Percentiles rank a stretch among this genome's conserved stretches.
These are phyloP conservation scores for Metschnikowia dekortorum DNA, from an alignment of 805 yeast species.

Conservation along the genomic window DNA sequence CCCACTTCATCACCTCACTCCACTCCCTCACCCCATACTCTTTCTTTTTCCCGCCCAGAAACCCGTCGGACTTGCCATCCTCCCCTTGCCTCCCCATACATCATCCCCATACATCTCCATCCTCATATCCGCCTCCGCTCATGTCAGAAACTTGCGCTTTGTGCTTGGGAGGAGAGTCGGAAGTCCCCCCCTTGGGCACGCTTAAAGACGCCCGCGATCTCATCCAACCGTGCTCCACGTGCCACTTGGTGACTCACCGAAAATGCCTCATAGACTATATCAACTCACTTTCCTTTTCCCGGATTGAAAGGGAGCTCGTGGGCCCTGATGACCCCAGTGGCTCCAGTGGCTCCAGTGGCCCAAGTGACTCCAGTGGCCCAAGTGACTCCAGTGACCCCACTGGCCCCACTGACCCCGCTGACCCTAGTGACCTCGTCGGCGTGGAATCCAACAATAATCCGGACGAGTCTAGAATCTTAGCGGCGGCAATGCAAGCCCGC, in stretches of 20 bases:
- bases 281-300: constrained; percentile 28
- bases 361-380: too few species aligned
- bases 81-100: too few species aligned
- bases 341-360: too few species aligned
- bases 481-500: neutral
- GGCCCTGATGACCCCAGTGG: neutral
- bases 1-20: too few species aligned
- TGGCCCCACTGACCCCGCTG: too few species aligned
- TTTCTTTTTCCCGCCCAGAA: too few species aligned
- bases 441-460: neutral
- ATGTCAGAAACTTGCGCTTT: constrained; percentile 26
- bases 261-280: constrained; percentile 41
- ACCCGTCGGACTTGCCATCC: too few species aligned
- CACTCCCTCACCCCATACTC: too few species aligned
- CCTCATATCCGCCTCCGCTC: too few species aligned
- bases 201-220: constrained; percentile 33
- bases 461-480: constrained; percentile 4
- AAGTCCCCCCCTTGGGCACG: constrained; percentile 37
- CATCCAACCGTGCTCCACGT: constrained; percentile 35
- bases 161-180: constrained; percentile 37
- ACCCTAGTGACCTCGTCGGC: neutral
- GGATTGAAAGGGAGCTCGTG: neutral
- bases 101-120: too few species aligned
- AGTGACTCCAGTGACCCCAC: too few species aligned
- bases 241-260: constrained; percentile 33